Conservation (phyloP, 2,329 filamentous ascomycete genomes). For the Nigrograna mackinnonii region DNA sequence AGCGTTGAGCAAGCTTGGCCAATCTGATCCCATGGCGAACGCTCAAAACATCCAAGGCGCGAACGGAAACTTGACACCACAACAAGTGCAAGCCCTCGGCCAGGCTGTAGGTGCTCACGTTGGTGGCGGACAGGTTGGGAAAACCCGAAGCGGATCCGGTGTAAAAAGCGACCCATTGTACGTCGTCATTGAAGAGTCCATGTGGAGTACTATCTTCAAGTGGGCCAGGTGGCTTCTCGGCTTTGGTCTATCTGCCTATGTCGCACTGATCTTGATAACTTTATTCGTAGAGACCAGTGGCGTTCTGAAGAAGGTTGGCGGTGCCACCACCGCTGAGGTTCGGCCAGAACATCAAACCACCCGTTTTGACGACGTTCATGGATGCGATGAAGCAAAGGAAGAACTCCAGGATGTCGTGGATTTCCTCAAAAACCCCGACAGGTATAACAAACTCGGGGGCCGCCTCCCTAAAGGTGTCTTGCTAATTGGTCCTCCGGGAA, state of each 20-base stretch:
- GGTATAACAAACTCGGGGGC: constrained; percentile 90
- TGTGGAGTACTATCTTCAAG: constrained; percentile 78
- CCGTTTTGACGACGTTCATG: constrained; percentile 91
- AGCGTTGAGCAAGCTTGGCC: constrained; percentile 68
- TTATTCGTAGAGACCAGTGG: constrained; percentile 82
- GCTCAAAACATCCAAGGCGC: constrained; percentile 21
- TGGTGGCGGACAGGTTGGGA: constrained; percentile 67
- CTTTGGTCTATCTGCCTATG: constrained; percentile 78
- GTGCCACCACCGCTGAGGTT: constrained; percentile 75
- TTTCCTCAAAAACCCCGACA: constrained; percentile 90
- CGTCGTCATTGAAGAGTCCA: constrained; percentile 91
- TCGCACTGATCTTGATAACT: constrained; percentile 77
- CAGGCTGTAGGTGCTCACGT: constrained; percentile 78
- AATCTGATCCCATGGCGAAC: constrained; percentile 38
- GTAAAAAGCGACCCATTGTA: constrained; percentile 86
- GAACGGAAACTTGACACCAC: constrained; percentile 54
- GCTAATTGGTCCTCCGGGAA: constrained; percentile 92
- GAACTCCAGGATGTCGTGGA: constrained; percentile 97
- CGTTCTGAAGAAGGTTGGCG: constrained; percentile 76
- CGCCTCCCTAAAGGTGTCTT: constrained; percentile 97
- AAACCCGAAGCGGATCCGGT: constrained; percentile 63
- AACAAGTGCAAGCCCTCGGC: constrained; percentile 76
- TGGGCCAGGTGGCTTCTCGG: constrained; percentile 86
- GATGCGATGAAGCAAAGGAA: constrained; percentile 97
- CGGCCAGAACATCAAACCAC: constrained; percentile 92